Evolutionary conservation across 1,139 yeast genomes (phyloP), one percentile per base, ranked within the genome.

Genomic region (Groenewaldozyma sp.): DNA sequence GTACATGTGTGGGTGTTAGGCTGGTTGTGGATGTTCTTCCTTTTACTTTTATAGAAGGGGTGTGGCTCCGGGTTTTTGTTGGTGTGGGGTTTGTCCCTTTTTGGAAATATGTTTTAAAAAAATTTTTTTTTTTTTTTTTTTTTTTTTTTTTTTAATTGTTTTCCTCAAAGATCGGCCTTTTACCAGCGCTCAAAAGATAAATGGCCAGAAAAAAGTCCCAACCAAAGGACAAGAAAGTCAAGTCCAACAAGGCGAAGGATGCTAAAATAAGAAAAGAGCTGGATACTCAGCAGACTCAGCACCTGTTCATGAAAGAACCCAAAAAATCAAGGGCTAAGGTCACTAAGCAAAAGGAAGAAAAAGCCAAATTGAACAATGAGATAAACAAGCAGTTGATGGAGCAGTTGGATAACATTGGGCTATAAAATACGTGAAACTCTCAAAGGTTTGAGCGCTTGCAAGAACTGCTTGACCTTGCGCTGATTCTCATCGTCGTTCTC

Each of bases 371-470:
- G 11, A 29, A 9, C 10, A 21, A 70, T 47, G 57, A 64, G 39
- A 70, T 74, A 2, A 74, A 78, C 29, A 62, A 64, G 32, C 80
- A 74, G 41, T 55, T 82, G 38, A 54, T 68, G 37, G 63, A 65
- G 41, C 88, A 81, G 57, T 61, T 81, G 45, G 84, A 78, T 44
- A 50, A 74, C 53, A 70, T 79, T 36, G 20, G 28, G 4, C 14
- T 24, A 20, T 24, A 17, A 24, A 10, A 28, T 14, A 33, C 14
- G 24, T 17, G n/a, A 18, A 18, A 7, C 3, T 11, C 3, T 35
- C 11, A n/a, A 16, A 24, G n/a, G 17, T 38, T 34, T 38, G 35
- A 13, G 28, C 13, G 36, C 10, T 34, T 44, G 44, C 19, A 54
- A 50, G 31, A 75, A 54, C 36, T 65, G 70, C 38, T 76, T 78